Conservation (phyloP, 495 filamentous ascomycete genomes). For the Tuber calosporum region DNA sequence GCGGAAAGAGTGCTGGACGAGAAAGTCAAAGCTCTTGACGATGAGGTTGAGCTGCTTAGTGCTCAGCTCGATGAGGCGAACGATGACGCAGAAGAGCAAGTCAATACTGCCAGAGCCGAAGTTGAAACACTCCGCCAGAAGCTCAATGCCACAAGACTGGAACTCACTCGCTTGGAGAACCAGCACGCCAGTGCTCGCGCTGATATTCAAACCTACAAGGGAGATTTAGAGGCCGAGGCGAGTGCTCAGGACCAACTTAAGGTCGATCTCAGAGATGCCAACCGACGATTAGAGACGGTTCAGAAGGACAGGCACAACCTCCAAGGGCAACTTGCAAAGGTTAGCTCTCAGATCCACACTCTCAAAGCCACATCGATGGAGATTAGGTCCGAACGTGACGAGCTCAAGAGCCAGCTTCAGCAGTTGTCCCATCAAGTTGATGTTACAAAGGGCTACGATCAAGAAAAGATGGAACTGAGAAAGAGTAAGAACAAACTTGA, state of each 20-base stretch:
- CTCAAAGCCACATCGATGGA: constrained; percentile 51
- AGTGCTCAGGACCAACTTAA: constrained; percentile 42
- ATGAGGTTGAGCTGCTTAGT: constrained; percentile 72
- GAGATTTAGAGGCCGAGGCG: constrained; percentile 47
- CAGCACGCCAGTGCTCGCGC: constrained; percentile 48
- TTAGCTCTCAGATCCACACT: constrained; percentile 56
- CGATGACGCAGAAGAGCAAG: constrained; percentile 55
- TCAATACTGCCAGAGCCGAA: constrained; percentile 48
- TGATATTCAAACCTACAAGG: constrained; percentile 54
- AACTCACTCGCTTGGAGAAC: constrained; percentile 45
- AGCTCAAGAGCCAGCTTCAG: constrained; percentile 52
- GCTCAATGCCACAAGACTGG: constrained; percentile 46
- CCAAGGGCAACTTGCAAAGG: constrained; percentile 56
- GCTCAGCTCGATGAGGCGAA: constrained; percentile 66
- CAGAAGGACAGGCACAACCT: constrained; percentile 50
- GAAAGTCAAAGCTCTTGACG: constrained; percentile 66
- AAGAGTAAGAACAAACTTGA: constrained; percentile 52
- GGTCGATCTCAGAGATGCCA: constrained; percentile 37
- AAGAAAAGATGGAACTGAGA: constrained; percentile 53
- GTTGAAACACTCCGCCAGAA: constrained; percentile 50
- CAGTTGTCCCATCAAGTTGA: constrained; percentile 47
- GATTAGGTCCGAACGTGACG: constrained; percentile 57
- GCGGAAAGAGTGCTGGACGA: constrained; percentile 58
- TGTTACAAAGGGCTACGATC: constrained; percentile 49
- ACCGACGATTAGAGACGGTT: constrained; percentile 36